A percentile compares a stretch with the other conserved stretches of the same genome.
Conservation (phyloP, 805 yeast species). For the Ogataea nonfermentans region DNA sequence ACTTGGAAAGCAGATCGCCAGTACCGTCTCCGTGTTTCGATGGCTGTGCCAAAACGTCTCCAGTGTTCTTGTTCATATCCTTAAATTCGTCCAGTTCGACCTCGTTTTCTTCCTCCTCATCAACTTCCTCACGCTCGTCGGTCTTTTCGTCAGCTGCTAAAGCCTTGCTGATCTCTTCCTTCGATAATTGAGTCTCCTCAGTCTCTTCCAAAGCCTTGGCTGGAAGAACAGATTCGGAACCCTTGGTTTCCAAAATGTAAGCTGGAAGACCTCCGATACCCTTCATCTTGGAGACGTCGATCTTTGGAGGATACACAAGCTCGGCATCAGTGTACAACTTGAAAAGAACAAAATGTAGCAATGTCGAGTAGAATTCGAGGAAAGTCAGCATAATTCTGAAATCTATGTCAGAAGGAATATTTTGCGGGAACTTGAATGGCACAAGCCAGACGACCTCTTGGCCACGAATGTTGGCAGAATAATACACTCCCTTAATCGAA, state of each 20-base stretch:
- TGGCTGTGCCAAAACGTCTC: conserved; percentile 77
- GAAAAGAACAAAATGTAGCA: conserved; percentile 82
- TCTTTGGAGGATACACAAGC: conserved; percentile 86
- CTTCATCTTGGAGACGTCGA: conserved; percentile 68
- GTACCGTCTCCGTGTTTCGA: conserved; percentile 53
- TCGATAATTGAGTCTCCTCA: conserved; percentile 39
- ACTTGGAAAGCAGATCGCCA: conserved; percentile 66
- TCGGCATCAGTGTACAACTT: conserved; percentile 83
- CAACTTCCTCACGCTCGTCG: conserved; percentile 38
- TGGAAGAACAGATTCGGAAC: conserved; percentile 39
- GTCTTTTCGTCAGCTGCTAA: conserved; percentile 50
- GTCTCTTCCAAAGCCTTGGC: conserved; percentile 24
- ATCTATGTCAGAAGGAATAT: conserved; percentile 90
- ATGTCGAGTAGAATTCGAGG: conserved; percentile 91
- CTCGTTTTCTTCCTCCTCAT: conserved; percentile 41
- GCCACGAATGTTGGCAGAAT: conserved; percentile 85
- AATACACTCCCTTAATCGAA: conserved; percentile 95
- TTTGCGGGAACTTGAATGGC: conserved; percentile 95
- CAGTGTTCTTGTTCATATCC: conserved; percentile 57
- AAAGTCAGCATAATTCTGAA: conserved; percentile 96
- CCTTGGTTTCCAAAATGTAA: conserved; percentile 66
- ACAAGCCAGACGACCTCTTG: conserved; percentile 95
- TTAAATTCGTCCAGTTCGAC: conserved; percentile 69
- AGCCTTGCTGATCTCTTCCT: conserved; percentile 46
- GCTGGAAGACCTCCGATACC: conserved; percentile 89